Evolutionary conservation across 805 yeast species (phyloP), one percentile per base, ranked within the genome.

Genomic region (Candida khao-thaluensis): DNA sequence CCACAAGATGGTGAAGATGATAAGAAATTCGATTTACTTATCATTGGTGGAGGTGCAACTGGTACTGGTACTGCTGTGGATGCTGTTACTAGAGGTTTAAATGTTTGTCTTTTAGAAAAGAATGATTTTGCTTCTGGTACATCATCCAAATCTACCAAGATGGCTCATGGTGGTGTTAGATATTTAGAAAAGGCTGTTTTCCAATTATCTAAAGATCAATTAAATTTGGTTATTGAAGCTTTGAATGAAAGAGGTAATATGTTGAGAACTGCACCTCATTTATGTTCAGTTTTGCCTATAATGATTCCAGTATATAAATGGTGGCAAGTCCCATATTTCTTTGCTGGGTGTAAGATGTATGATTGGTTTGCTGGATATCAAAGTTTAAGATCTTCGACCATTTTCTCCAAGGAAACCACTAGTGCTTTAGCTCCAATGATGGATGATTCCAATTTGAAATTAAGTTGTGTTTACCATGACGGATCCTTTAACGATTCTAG

Each of bases 101-200:
- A 87, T 56, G 96, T 88, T 30, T 85, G 95, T 37, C 62, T 90
- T 42, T 75, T 90, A 43, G 98, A 90, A 64, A 83, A 83, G 57
- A 80, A 79, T 48, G 98, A 90, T 69, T 90, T 85, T 57, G 95
- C 96, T 6, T 74, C 88, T 7, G 96, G 96, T 29, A 91, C 97
- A 11, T 85, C 95, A 7, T 88, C 96, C 24, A 85, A 89, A 55
- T 85, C 95, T 11, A 90, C 98, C 35, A 90, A 90, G 68, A 85
- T 90, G 81, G 96, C 95, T 30, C 98, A 90, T 59, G 98, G 98
- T 50, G 98, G 98, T 60, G 96, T 90, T 30, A 75, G 98, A 55
- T 90, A 90, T 63, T 75, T 90, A 56, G 98, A 90, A 62, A 90
- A 90, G 70, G 97, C 97, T 27, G 79, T 90, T 54, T 88, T 88